Percentiles rank a stretch among this genome's conserved stretches.
These are phyloP conservation scores for Ogataea zsoltii DNA, from an alignment of 805 yeast species.

Conservation along the genomic window DNA sequence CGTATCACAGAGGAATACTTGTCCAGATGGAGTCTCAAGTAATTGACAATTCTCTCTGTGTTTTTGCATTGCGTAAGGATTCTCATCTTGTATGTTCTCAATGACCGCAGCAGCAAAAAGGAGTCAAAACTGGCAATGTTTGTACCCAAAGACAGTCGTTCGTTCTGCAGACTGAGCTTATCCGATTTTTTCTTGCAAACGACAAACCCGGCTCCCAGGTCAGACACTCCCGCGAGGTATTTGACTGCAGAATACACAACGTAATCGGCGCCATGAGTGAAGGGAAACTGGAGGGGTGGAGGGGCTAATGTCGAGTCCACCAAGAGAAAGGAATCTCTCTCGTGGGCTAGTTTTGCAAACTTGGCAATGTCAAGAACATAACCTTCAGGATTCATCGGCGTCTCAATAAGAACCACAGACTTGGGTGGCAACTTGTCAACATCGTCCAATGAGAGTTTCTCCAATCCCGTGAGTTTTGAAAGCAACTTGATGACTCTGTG, in stretches of 20 bases:
- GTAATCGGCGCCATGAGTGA: slow-evolving; percentile 51
- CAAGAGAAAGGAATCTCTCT: slow-evolving; percentile 42
- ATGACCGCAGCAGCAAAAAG: slow-evolving; percentile 47
- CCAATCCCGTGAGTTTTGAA: slow-evolving; percentile 41
- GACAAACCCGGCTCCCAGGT: slow-evolving; percentile 53
- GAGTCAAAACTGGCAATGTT: slow-evolving; percentile 54
- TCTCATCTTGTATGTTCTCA: slow-evolving; percentile 53
- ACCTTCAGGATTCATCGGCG: slow-evolving; percentile 58
- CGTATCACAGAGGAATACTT: slow-evolving; percentile 37
- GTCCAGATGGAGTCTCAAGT: slow-evolving; percentile 35
- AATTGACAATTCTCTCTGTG: slow-evolving; percentile 44
- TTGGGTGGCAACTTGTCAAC: slow-evolving; percentile 38
- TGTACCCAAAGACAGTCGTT: slow-evolving; percentile 49
- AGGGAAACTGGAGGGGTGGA: slow-evolving; percentile 55
- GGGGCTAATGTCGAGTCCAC: slow-evolving; percentile 61
- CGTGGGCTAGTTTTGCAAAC: slow-evolving; percentile 46
- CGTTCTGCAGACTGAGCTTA: slow-evolving; percentile 37
- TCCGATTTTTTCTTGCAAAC: slow-evolving; percentile 40
- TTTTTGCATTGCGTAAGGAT: slow-evolving; percentile 47
- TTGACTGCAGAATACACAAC: slow-evolving; percentile 58
- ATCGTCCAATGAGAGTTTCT: slow-evolving; percentile 37
- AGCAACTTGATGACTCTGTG: slow-evolving; percentile 49
- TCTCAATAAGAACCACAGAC: slow-evolving; percentile 50
- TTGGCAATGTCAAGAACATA: slow-evolving; percentile 41
- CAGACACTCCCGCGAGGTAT: slow-evolving; percentile 57